Conservation (phyloP, 129 eudicot species). For the Cynara cardunculus region DNA sequence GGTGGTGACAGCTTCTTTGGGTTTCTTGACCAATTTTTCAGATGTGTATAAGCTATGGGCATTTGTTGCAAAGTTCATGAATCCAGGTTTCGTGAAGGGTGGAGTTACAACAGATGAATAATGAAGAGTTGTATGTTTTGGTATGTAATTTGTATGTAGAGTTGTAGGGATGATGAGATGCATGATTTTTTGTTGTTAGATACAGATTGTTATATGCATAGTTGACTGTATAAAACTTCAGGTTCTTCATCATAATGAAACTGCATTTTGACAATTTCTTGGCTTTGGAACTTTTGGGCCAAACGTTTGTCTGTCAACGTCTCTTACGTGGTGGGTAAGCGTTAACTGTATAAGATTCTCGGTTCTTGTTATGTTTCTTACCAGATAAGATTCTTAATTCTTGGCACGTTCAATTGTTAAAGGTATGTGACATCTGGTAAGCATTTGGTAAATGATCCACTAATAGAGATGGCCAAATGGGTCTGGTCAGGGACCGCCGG, state of each 20-base stretch:
- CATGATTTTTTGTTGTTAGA: background rate
- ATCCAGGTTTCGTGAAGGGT: constrained; percentile 58
- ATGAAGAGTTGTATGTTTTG: background rate
- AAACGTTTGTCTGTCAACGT: too few species aligned
- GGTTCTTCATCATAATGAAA: background rate
- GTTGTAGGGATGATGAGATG: background rate
- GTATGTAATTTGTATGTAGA: constrained; percentile 4
- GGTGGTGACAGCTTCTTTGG: constrained; percentile 88
- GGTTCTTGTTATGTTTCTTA: too few species aligned
- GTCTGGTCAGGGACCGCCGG: too few species aligned
- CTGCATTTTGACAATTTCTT: background rate
- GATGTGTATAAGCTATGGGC: constrained; percentile 94
- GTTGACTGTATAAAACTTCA: background rate
- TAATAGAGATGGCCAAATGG: too few species aligned
- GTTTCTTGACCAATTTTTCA: constrained; percentile 75
- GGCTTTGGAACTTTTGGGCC: background rate
- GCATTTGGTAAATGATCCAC: too few species aligned
- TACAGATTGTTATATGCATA: background rate
- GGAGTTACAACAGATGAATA: constrained; percentile 62
- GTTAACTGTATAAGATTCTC: too few species aligned
- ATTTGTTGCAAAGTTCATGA: constrained; percentile 84
- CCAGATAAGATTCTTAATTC: too few species aligned
- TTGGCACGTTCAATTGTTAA: too few species aligned
- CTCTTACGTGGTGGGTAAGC: too few species aligned
- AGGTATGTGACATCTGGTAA: too few species aligned